Base-by-base conservation (phyloP, 148 eudicot species). In the Polygonum maritimum region DNA sequence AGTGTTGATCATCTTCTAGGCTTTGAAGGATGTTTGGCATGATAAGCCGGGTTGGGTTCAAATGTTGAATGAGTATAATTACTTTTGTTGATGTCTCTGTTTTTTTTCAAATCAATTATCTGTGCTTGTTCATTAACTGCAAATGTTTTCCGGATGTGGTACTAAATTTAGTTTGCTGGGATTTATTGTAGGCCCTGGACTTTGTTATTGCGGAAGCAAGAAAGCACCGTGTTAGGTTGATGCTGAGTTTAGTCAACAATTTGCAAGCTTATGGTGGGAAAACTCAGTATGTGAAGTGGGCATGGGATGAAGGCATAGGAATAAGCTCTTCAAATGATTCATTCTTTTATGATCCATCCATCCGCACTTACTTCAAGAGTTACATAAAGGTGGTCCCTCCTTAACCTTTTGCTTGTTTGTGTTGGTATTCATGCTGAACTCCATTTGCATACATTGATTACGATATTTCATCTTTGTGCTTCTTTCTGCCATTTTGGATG, bases 271-370 rank as follows among this genome's bases (percentile, higher is more conserved):
- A 88, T 82, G 99, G 99, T 76, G 99, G 99, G 76, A 95, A 95
- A 81, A 92, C 97, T 38, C 94, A 92, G 70, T 95, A 95, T 79
- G 99, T 95, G 62, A 82, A 87, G 80, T 95, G 99, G 99, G 99
- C 99, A 49, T 92, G 97, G 99, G 81, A 89, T 75, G 99, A 95
- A 79, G 99, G 99, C 21, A 69, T 90, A 31, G 96, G 88, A 77
- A 85, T 95, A 71, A 95, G 97, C 81, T 77, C 97, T 80, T 95
- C 96, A 48, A 92, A 95, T 62, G 99, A 95, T 88, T 95, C 99
- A 0, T 95, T 95, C 87, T 94, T 90, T 82, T 95, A 81, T 81
- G 99, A 95, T 77, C 99, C 99, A 63, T 86, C 96, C 47, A 90
- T 89, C 73, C 91, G 94, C 31, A 87, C 74, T 41, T 95, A 92